Conservation (phyloP, 2,329 filamentous ascomycete species). For the Didymella pinodella region DNA sequence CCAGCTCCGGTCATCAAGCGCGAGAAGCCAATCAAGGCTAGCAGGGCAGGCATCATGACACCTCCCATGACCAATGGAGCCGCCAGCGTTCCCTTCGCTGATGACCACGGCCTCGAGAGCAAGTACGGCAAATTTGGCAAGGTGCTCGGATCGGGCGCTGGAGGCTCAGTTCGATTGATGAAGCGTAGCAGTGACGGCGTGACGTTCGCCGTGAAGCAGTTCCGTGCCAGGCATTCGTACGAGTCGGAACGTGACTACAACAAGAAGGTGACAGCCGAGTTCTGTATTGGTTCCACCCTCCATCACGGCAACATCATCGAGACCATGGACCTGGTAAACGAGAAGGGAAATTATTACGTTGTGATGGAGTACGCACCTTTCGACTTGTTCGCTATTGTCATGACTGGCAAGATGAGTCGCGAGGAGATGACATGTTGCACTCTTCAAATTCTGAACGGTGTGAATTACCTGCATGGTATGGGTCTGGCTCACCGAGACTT, state of each 20-base stretch:
- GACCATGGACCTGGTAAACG: constrained; percentile 93
- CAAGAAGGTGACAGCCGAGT: constrained; percentile 97
- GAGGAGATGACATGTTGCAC: constrained; percentile 92
- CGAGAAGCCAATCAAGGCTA: constrained; percentile 58
- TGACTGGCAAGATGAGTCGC: constrained; percentile 96
- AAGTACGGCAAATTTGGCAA: constrained; percentile 97
- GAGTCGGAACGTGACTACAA: constrained; percentile 95
- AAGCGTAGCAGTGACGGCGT: constrained; percentile 91
- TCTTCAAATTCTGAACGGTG: constrained; percentile 91
- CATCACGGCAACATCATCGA: constrained; percentile 99
- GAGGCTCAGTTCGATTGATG: constrained; percentile 92
- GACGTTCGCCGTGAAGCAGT: constrained; percentile 98
- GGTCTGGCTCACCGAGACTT: constrained; percentile 93
- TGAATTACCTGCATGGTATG: constrained; percentile 94
- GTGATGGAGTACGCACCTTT: constrained; percentile 99
- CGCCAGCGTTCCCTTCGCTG: constrained; percentile 78
- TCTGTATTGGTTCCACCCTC: constrained; percentile 95
- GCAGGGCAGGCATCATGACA: constrained; percentile 49
- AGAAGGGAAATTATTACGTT: constrained; percentile 94
- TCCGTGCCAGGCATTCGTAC: constrained; percentile 88
- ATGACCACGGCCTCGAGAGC: constrained; percentile 87
- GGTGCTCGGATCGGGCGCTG: constrained; percentile 90
- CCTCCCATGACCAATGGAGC: constrained; percentile 46
- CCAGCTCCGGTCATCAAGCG: constrained; percentile 67
- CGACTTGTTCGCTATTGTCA: constrained; percentile 96